These are phyloP conservation scores for Phaffia tasmanica DNA, from an alignment of 768 basidiomycete genomes.

Conservation along the genomic window DNA sequence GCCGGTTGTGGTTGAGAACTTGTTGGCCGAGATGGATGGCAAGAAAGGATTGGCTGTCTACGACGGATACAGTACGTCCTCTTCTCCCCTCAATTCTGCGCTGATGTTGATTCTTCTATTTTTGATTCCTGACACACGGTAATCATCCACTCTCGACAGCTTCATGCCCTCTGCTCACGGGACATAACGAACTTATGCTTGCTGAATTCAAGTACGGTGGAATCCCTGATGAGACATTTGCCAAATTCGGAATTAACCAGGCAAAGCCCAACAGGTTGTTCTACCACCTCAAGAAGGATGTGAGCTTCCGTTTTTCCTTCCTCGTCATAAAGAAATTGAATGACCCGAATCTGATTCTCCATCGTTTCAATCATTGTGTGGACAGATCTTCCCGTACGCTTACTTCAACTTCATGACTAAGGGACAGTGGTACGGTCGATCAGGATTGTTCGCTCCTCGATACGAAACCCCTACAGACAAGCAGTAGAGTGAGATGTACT, in stretches of 20 bases:
- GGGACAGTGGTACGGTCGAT: slow-evolving; percentile 24
- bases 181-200: slow-evolving; percentile 46
- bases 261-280: slow-evolving; percentile 64
- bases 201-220: slow-evolving; percentile 91
- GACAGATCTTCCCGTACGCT: slow-evolving; percentile 18
- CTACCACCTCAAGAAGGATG: slow-evolving; percentile 73
- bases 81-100: neutral
- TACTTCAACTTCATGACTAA: slow-evolving; percentile 24
- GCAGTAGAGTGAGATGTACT: slow-evolving; percentile 42
- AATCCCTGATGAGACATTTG: slow-evolving; percentile 77
- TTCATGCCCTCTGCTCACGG: slow-evolving; percentile 34
- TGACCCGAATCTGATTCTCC: too few relatives aligned
- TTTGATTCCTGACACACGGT: neutral
- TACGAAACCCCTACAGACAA: neutral
- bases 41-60: slow-evolving; percentile 64
- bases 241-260: slow-evolving; percentile 56
- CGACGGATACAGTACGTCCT: slow-evolving; percentile 47
- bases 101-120: neutral
- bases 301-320: slow-evolving; percentile 20
- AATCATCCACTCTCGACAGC: slow-evolving; percentile 12
- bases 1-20: slow-evolving; percentile 80
- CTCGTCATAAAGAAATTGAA: neutral
- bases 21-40: slow-evolving; percentile 61
- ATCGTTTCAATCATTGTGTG: too few relatives aligned
- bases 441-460: slow-evolving; percentile 17